Percentiles rank a stretch among this genome's conserved stretches.
phyloP scores from a whole-genome alignment of 2,329 filamentous ascomycete species.

The Penicillium brasilianum region DNA sequence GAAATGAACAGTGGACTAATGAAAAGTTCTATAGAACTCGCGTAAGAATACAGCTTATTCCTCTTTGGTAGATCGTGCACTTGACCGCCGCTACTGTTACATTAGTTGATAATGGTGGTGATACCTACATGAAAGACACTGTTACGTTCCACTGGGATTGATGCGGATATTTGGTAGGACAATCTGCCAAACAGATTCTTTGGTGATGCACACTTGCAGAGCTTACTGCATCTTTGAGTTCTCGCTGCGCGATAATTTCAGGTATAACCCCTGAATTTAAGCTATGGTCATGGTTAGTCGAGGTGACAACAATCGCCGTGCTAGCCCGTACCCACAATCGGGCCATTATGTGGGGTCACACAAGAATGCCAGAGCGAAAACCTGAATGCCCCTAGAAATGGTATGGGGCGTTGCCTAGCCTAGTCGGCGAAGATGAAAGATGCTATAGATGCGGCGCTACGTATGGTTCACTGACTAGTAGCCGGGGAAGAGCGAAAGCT shows the following conservation, averaged over 20 bases:
- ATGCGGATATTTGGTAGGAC: slow-evolving; percentile 21
- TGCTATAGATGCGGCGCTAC: not conserved
- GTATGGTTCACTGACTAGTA: not conserved
- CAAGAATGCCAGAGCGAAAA: not conserved
- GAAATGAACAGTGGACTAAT: not conserved
- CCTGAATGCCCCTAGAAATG: no score
- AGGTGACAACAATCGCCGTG: not conserved
- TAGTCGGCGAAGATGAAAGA: not conserved
- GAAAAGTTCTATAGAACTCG: slow-evolving; percentile 7
- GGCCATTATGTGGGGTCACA: slow-evolving; percentile 12
- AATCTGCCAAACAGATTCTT: not conserved
- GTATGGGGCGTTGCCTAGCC: no score
- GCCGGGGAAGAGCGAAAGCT: not conserved
- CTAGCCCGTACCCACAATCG: not conserved
- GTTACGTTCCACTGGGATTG: slow-evolving; percentile 18
- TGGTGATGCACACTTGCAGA: slow-evolving; percentile 1
- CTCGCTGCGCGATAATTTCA: slow-evolving; percentile 13
- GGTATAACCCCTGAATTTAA: not conserved
- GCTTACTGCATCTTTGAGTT: not conserved
- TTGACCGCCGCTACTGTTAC: slow-evolving; percentile 22
- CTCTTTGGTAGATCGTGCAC: slow-evolving; percentile 14
- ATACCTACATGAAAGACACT: not conserved
- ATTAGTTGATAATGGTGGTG: slow-evolving; percentile 12
- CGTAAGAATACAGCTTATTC: not conserved
- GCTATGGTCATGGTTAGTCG: not conserved